These are phyloP conservation scores for Clonostachys chloroleuca DNA, from an alignment of 2,329 filamentous ascomycete species.

Conservation along the genomic window DNA sequence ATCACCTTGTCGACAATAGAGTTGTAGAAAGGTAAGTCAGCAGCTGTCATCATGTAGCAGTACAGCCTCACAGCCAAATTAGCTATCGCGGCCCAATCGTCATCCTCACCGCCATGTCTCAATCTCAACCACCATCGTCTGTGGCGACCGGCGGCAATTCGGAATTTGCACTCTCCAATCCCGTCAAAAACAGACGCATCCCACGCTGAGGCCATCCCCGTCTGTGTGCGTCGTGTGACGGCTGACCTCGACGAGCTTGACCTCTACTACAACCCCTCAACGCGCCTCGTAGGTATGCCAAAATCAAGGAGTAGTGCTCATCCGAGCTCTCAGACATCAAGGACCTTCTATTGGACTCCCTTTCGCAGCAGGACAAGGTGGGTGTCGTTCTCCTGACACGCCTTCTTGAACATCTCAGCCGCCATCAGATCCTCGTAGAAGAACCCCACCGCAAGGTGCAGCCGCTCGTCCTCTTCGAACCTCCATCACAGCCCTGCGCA, in stretches of 20 bases:
- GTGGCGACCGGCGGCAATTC: neutral
- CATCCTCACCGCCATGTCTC: too few species aligned
- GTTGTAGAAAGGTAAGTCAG: too few species aligned
- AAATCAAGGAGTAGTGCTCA: slow-evolving; percentile 32
- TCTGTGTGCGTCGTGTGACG: slow-evolving; percentile 35
- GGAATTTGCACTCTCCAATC: neutral
- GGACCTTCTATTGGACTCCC: slow-evolving; percentile 13
- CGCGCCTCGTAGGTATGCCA: slow-evolving; percentile 30
- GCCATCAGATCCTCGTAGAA: too few species aligned
- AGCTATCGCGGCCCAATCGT: too few species aligned
- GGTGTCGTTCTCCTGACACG: slow-evolving; percentile 39
- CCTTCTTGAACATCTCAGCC: too few species aligned
- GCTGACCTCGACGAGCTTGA: slow-evolving; percentile 39
- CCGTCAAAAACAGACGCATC: neutral
- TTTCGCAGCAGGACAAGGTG: slow-evolving; percentile 39
- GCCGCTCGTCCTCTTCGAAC: slow-evolving; percentile 14
- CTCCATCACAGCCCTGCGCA: too few species aligned
- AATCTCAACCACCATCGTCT: too few species aligned
- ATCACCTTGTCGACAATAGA: too few species aligned
- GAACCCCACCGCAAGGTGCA: neutral
- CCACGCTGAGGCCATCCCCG: slow-evolving; percentile 23
- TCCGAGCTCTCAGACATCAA: slow-evolving; percentile 27
- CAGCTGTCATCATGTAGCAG: too few species aligned
- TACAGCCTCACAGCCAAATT: too few species aligned
- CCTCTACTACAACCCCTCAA: slow-evolving; percentile 40